Conservation (phyloP, 305 asterid genomes). For the Stenogyne calaminthoides region DNA sequence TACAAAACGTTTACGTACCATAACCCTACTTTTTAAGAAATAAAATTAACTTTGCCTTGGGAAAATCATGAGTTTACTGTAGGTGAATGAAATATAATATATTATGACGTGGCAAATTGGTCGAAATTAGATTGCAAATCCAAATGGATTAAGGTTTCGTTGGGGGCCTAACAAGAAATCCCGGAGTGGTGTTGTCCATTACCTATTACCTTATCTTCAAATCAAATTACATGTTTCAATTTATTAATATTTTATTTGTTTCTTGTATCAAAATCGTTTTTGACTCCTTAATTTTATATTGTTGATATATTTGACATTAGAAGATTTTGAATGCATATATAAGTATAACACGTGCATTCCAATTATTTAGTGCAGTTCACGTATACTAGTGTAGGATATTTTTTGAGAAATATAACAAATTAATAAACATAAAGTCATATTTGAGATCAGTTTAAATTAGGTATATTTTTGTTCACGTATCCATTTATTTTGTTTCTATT, state of each 20-base stretch:
- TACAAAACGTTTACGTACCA: conserved; percentile 20
- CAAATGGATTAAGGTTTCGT: conserved; percentile 11
- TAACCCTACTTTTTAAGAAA: not conserved
- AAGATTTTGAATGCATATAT: not conserved
- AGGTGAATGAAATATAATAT: not conserved
- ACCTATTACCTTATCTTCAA: not conserved
- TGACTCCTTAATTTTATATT: not conserved
- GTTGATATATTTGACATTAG: not conserved
- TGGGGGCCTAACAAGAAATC: conserved; percentile 31
- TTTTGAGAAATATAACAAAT: too few relatives aligned
- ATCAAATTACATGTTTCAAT: not conserved
- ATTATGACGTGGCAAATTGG: conserved; percentile 14
- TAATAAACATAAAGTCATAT: too few relatives aligned
- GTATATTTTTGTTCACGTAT: too few relatives aligned
- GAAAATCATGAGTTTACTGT: conserved; percentile 24
- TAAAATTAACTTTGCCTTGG: conserved; percentile 11
- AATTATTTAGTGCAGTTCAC: not conserved
- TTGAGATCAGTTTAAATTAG: not conserved
- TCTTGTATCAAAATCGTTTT: not conserved
- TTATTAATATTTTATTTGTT: not conserved
- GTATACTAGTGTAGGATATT: not conserved
- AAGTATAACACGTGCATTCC: not conserved
- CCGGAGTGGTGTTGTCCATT: conserved; percentile 57
- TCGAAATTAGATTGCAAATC: conserved; percentile 27
- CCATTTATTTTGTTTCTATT: too few relatives aligned